phyloP scores from a whole-genome alignment of 1,284 basidiomycete genomes.

The Apiotrichum gracile region DNA sequence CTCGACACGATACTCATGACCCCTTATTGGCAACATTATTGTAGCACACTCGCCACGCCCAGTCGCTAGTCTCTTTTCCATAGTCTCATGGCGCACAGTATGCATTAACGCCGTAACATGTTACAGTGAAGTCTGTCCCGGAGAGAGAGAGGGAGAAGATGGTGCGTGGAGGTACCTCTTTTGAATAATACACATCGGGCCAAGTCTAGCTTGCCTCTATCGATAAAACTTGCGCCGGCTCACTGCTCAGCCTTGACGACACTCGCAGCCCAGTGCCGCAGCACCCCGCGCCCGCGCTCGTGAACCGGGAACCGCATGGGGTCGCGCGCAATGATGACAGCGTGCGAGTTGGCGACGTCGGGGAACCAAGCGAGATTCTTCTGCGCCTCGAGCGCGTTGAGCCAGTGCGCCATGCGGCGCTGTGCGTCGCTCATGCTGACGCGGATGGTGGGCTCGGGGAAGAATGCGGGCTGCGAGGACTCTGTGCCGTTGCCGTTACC shows the following conservation, averaged over 20 bases:
- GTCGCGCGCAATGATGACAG: slow-evolving; percentile 39
- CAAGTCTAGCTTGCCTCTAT: too few species aligned
- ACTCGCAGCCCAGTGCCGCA: slow-evolving; percentile 32
- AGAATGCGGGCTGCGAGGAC: not conserved
- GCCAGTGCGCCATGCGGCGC: slow-evolving; percentile 33
- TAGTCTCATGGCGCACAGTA: not conserved
- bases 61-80: too few species aligned
- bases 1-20: not conserved
- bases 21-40: not conserved
- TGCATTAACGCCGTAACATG: not conserved
- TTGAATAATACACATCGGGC: too few species aligned
- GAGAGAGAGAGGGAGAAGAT: too few species aligned
- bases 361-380: slow-evolving; percentile 42
- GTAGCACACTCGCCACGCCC: not conserved
- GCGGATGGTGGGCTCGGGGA: slow-evolving; percentile 19
- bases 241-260: slow-evolving; percentile 9
- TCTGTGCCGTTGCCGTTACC: too few species aligned
- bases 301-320: slow-evolving; percentile 31
- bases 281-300: slow-evolving; percentile 33
- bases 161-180: not conserved
- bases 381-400: slow-evolving; percentile 29
- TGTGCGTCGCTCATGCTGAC: slow-evolving; percentile 31
- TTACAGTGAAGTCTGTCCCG: not conserved
- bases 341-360: slow-evolving; percentile 37
- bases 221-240: too few species aligned